Evolutionary conservation across 169 alveolate species (phyloP), one percentile per base, ranked within the genome.

Genomic region (Plasmodium malariae): DNA sequence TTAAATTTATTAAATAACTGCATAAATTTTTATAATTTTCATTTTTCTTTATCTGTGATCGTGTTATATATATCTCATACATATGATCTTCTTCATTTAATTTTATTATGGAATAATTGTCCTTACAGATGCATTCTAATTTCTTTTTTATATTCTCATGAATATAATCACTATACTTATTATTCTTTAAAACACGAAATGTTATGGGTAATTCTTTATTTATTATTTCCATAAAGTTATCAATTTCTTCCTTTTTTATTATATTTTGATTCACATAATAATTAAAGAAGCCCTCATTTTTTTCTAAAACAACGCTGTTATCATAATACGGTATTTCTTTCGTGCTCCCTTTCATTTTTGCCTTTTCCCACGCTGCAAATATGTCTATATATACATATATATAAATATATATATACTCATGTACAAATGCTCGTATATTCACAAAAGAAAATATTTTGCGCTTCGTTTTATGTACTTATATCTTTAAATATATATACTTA

Each of bases 1-100:
- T 88, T 95, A 93, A 95, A 62, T 92, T 92, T 37, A 93, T 94
- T 95, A 96, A 95, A 86, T 93, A 92, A 40, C 49, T 68, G 72
- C 92, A 94, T 24, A 95, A 89, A 49, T 78, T 63, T 43, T 68
- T 69, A 43, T 88, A 59, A 54, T 85, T 69, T 72, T 87, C 93
- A 40, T 94, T 86, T 86, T 87, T 95, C 48, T 94, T 87, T 37
- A 95, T 80, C 48, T 92, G 62, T 43, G 92, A 45, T 60, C 92
- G 89, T 26, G 91, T 86, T 72, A 86, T 40, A 48, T 86, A 71
- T 28, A 86, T 68, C 48, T 86, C 92, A 65, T 86, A 86, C 57
- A 86, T 86, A 3, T 86, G 51, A 49, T 86, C 92, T 62, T 70
- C 76, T 86, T 86, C 87, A 55, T 86, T 86, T 72, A 86, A 70